Evolutionary conservation across 2,329 filamentous ascomycete species (phyloP), one percentile per base, ranked within the genome.

Genomic region (Botrytis cinerea): DNA sequence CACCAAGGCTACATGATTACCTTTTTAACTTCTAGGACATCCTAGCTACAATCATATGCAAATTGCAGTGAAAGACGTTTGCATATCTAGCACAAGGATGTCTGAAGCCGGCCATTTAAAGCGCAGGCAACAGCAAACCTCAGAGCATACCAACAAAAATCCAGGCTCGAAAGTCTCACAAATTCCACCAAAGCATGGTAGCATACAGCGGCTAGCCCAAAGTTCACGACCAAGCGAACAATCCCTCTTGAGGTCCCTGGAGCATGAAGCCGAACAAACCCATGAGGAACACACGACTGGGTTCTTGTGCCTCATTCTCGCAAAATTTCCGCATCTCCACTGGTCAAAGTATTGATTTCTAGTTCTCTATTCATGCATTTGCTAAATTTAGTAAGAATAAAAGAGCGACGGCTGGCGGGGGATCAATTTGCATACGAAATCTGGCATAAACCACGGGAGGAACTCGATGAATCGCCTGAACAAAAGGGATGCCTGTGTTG

Each of bases 361-460:
- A 7, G n/a, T 32, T 46, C n/a, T 32, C 5, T 14, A 46, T 22
- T 64, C 18, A n/a, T 51, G 40, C 38, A 22, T 63, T 28, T 71
- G 32, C 69, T 71, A 64, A 71, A n/a, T 38, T 12, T 32, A 35
- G 22, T 12, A 14, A 71, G 69, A n/a, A 51, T 20, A 10, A 71
- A 71, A 45, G 32, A 35, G 10, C 69, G 45, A 45, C 12, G 10
- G n/a, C 45, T 71, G 8, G 59, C 45, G 4, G 69, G 69, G 12
- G 69, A 71, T 71, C 69, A 71, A 40, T 64, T 71, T 64, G 59
- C 43, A 40, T 64, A 71, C 59, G 59, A 54, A 32, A 25, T 71
- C 28, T 54, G 59, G 59, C 45, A 71, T 18, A 71, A 64, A 28
- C 69, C 59, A 64, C 32, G 69, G 28, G 69, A 71, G 45, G 69